Conservation (phyloP, 2,329 filamentous ascomycete species). For the Metarhizium humberi region DNA sequence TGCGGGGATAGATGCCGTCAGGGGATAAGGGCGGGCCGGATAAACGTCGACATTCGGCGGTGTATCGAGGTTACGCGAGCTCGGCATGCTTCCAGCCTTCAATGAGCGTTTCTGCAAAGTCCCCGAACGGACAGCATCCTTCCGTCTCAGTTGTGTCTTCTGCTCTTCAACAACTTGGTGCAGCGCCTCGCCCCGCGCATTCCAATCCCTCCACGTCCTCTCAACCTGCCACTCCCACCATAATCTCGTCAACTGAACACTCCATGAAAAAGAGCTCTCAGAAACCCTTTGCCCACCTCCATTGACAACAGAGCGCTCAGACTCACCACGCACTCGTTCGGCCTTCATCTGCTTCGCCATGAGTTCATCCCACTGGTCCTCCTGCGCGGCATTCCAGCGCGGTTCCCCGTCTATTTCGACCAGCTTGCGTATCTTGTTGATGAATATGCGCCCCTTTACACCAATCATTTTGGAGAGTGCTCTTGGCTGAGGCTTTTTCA, state of each 20-base stretch:
- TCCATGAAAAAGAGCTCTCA: conserved; percentile 17
- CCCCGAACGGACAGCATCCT: conserved; percentile 1
- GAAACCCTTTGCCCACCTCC: conserved; percentile 3
- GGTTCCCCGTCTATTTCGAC: conserved; percentile 29
- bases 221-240: conserved; percentile 24
- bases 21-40: neutral
- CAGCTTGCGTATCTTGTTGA: conserved; percentile 27
- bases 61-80: neutral
- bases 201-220: conserved; percentile 25
- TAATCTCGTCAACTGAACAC: conserved; percentile 18
- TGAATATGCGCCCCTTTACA: conserved; percentile 37
- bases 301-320: neutral
- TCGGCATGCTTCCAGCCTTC: neutral
- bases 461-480: conserved; percentile 49
- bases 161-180: conserved; percentile 31
- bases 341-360: conserved; percentile 18
- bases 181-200: conserved; percentile 31
- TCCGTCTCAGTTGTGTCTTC: conserved; percentile 17
- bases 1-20: neutral
- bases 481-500: conserved; percentile 54
- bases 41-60: conserved; percentile 7
- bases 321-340: neutral
- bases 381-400: conserved; percentile 19
- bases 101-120: neutral
- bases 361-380: conserved; percentile 41